Evolutionary conservation across 352 stramenopile genomes (phyloP), one percentile per base, ranked within the genome.

Genomic region (Nannochloropsis limnetica): DNA sequence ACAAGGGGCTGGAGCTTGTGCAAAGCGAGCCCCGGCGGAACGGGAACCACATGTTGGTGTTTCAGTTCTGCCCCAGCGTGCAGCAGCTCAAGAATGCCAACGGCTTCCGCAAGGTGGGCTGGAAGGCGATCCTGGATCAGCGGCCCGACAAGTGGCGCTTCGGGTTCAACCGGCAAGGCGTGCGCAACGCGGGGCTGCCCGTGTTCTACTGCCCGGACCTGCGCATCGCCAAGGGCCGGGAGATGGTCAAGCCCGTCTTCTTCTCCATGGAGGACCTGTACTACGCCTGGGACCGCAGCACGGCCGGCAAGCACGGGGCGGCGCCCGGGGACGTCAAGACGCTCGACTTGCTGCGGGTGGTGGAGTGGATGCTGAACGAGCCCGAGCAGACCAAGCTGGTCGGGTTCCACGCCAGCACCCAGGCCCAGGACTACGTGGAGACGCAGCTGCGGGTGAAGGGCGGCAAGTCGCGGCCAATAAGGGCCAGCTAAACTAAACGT

Each of bases 221-320:
- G 61, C 61, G 61, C 4, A 74, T 74, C n/a, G 61, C 61, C n/a
- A 74, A 74, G 11, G 61, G 61, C 61, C 61, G 61, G 1, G 61
- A 74, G 61, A 74, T 74, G 61, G 61, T 74, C 61, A 74, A 74
- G 25, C 61, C 61, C n/a, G n/a, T 74, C 61, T 74, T 74, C 8
- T 74, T 74, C 61, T 74, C 61, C 15, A 74, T 74, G 61, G 61
- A 74, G 61, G 61, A 74, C 61, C 61, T 74, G 61, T 74, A 74
- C 61, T 74, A 74, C 61, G 61, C 61, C 3, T 74, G 61, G 61
- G 61, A 74, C 11, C n/a, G 61, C n/a, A 74, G 61, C 61, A 74
- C 61, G 61, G 61, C 61, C 61, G 61, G 61, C 20, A 74, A 74
- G n/a, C 61, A 74, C n/a, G 61, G 61, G 61, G 61, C 61, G 61